These are phyloP conservation scores for Cryptococcus sp. DNA, from an alignment of 1,284 basidiomycete genomes.

Conservation along the genomic window DNA sequence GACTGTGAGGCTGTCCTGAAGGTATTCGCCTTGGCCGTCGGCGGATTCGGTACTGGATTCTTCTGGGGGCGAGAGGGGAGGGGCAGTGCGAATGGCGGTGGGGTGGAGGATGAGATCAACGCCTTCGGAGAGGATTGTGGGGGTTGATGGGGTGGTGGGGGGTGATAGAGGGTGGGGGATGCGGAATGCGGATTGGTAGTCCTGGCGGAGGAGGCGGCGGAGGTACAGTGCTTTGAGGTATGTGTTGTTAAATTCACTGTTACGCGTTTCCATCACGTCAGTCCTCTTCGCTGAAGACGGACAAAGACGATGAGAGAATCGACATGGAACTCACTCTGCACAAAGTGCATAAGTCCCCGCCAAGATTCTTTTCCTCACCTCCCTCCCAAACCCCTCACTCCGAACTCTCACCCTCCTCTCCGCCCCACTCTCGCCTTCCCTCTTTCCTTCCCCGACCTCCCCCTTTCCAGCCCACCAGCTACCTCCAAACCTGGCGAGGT, in stretches of 20 bases:
- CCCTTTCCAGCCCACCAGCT: conserved; percentile 58
- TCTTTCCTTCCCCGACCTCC: conserved; percentile 53
- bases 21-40: conserved; percentile 59
- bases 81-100: conserved; percentile 75
- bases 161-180: conserved; percentile 45
- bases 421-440: conserved; percentile 52
- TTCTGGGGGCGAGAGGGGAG: conserved; percentile 50
- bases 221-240: conserved; percentile 87
- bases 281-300: background rate
- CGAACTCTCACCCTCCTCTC: conserved; percentile 59
- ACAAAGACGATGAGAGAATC: background rate
- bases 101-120: conserved; percentile 81
- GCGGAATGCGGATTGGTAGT: conserved; percentile 71
- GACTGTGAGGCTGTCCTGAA: conserved; percentile 89
- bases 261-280: background rate
- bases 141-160: conserved; percentile 11
- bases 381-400: conserved; percentile 72
- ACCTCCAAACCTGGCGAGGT: conserved; percentile 87
- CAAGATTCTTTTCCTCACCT: conserved; percentile 84
- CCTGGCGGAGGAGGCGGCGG: conserved; percentile 64
- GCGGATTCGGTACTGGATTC: background rate
- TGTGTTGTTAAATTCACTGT: conserved; percentile 91
- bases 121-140: conserved; percentile 62
- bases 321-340: conserved; percentile 65
- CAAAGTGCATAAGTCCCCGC: conserved; percentile 88